Base-by-base conservation (phyloP, 2,329 filamentous ascomycete genomes). In the Penicillium sp. region DNA sequence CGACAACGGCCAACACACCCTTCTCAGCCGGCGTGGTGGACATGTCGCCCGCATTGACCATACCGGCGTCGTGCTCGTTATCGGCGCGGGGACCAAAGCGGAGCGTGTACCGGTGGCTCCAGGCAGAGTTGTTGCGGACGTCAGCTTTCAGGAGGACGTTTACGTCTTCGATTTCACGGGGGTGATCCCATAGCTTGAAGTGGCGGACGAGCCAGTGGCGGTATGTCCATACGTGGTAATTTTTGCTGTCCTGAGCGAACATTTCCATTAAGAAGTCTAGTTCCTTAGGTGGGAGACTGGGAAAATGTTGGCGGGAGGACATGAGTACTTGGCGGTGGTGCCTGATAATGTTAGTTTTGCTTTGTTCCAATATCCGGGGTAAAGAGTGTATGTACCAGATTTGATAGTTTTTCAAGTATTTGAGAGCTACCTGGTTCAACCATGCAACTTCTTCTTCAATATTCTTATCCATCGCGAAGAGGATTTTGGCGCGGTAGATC, bases 181-280 rank as follows among this genome's bases (percentile, higher is more conserved):
- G 74, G 5, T 76, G 87, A 48, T 82, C 80, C 73, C 82, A 86
- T 46, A 86, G 75, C 50, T 74, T 73, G 73, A 89, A 86, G 49
- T 84, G 78, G 63, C 85, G 82, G 75, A 96, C 80, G 78, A 89
- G 72, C 86, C 88, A 81, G 73, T 96, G 91, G 57, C 95, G 84
- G 78, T 98, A 99, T 54, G 88, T 91, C 95, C 95, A 99, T 48
- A 98, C 95, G 73, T 99, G 95, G 74, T 99, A 98, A 79, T 99
- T 99, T 79, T 99, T 99, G 49, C 89, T 86, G 73, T 99, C 95
- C 66, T 90, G 83, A 41, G 82, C 84, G 53, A 99, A 87, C 84
- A 99, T 98, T 47, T 82, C 76, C 57, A 82, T 83, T 58, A 97
- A 84, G 73, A 98, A 98, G 14, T 81, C 81, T 21, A 83, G 80